A percentile compares a stretch with the other conserved stretches of the same genome.
phyloP scores from a whole-genome alignment of 768 basidiomycete species.

The Trametes cubensis region DNA sequence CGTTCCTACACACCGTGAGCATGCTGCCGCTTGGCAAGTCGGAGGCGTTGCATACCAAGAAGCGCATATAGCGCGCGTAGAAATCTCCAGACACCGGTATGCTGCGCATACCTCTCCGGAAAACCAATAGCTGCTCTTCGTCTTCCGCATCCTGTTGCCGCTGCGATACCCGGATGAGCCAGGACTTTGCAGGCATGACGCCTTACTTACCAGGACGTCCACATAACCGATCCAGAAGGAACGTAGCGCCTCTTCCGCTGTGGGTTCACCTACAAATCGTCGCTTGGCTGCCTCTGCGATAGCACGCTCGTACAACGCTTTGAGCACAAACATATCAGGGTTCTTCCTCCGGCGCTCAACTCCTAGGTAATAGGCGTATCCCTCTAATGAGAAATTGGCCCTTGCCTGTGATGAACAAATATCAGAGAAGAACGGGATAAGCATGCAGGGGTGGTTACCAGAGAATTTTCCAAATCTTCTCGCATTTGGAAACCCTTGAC shows the following conservation, averaged over 20 bases:
- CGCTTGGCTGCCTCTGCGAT: conserved; percentile 70
- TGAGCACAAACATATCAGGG: conserved; percentile 60
- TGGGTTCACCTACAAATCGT: conserved; percentile 54
- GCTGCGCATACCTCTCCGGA: conserved; percentile 67
- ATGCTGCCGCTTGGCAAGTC: neutral
- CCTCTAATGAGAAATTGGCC: conserved; percentile 50
- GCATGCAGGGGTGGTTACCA: conserved; percentile 47
- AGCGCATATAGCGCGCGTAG: conserved; percentile 78
- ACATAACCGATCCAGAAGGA: conserved; percentile 76
- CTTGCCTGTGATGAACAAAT: conserved; percentile 18
- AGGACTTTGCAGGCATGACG: neutral
- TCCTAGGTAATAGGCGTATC: conserved; percentile 63
- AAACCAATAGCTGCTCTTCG: conserved; percentile 45
- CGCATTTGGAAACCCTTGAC: conserved; percentile 63
- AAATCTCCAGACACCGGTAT: conserved; percentile 76
- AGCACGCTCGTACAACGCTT: conserved; percentile 70
- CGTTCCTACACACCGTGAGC: conserved; percentile 46
- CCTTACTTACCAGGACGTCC: conserved; percentile 63
- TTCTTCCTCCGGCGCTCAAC: conserved; percentile 63
- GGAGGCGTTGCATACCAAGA: conserved; percentile 50
- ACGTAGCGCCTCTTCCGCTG: conserved; percentile 59
- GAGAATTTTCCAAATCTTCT: conserved; percentile 59
- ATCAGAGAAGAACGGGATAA: too few relatives aligned
- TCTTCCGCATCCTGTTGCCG: conserved; percentile 49
- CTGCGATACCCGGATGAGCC: conserved; percentile 33